Evolutionary conservation across 192 early-diverging fungal genomes (phyloP), one percentile per base, ranked within the genome.

Genomic region (Haplosporangium gracile): DNA sequence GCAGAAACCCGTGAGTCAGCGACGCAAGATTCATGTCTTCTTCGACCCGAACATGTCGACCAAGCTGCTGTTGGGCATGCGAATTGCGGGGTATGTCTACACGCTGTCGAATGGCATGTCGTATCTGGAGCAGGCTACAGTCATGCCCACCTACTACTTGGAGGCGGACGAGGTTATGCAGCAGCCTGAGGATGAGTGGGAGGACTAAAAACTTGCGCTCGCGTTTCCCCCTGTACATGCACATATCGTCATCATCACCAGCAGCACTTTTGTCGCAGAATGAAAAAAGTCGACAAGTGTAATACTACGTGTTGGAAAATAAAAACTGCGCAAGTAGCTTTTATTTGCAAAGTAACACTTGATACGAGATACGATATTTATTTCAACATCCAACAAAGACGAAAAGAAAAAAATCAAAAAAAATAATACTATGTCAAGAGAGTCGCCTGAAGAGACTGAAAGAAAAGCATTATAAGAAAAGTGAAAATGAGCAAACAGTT

Each of bases 71-170:
- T 49, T 36, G 32, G 76, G 79, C 0, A 86, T 86, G 84, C 65
- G 78, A 29, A 72, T 80, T 1, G n/a, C 11, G 7, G 79, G 29
- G 5, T 72, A 65, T 26, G 84, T 86, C 0, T 74, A 74, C 38
- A 81, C 84, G n/a, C 43, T 86, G 29, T 81, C 84, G n/a, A 86
- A 86, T 36, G 84, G 79, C 1, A 68, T 86, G 79, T 81, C 84
- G 7, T 86, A 86, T 51, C 51, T 86, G 63, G 63, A 86, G 40
- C 84, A 86, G 34, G 70, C 79, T 4, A 20, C 20, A 7, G 20
- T 86, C 38, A 74, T 70, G n/a, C 84, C 84, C 1, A 81, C 84
- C 0, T 86, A 34, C 43, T 86, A 86, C 70, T 51, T 86, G 38
- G 84, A 86, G 53, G 79, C 76, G 2, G 84, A 86, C 9, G 75